These are phyloP conservation scores for Vanrija sp. DNA, from an alignment of 1,284 basidiomycete genomes.

Conservation along the genomic window DNA sequence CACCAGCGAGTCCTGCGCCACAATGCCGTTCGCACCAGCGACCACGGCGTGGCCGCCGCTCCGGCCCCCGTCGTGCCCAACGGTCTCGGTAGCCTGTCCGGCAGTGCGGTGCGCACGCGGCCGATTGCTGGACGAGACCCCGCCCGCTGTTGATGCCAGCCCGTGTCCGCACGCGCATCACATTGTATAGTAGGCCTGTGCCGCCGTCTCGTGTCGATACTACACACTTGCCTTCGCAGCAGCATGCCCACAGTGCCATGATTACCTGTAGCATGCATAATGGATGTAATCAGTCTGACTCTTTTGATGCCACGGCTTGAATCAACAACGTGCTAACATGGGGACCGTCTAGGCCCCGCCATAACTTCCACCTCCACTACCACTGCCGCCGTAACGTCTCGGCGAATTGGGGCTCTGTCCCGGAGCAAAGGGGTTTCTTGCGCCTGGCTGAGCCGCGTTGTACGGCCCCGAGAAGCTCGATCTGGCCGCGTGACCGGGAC, in stretches of 20 bases:
- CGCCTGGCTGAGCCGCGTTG: neutral
- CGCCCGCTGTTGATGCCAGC: neutral
- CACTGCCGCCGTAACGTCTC: constrained; percentile 2
- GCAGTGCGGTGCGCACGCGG: neutral
- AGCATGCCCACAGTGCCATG: too few relatives aligned
- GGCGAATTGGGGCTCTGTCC: constrained; percentile 8
- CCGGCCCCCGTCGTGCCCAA: neutral
- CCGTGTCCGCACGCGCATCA: too few relatives aligned
- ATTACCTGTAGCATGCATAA: too few relatives aligned
- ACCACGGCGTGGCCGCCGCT: neutral
- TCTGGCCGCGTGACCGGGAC: constrained; percentile 28
- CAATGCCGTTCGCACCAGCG: constrained; percentile 2
- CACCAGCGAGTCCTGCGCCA: constrained; percentile 5
- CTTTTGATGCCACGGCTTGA: too few relatives aligned
- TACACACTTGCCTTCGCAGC: too few relatives aligned
- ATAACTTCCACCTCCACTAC: neutral
- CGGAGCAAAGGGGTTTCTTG: constrained; percentile 9
- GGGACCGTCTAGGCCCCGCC: constrained; percentile 1
- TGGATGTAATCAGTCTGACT: too few relatives aligned
- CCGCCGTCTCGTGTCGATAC: too few relatives aligned
- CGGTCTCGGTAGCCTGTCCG: neutral
- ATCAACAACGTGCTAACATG: too few relatives aligned
- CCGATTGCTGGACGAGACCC: neutral
- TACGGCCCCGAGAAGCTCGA: constrained; percentile 42
- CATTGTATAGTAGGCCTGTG: too few relatives aligned